A percentile compares a stretch with the other conserved stretches of the same genome.
phyloP scores from a whole-genome alignment of 768 basidiomycete genomes.

The Podaxis sp. region DNA sequence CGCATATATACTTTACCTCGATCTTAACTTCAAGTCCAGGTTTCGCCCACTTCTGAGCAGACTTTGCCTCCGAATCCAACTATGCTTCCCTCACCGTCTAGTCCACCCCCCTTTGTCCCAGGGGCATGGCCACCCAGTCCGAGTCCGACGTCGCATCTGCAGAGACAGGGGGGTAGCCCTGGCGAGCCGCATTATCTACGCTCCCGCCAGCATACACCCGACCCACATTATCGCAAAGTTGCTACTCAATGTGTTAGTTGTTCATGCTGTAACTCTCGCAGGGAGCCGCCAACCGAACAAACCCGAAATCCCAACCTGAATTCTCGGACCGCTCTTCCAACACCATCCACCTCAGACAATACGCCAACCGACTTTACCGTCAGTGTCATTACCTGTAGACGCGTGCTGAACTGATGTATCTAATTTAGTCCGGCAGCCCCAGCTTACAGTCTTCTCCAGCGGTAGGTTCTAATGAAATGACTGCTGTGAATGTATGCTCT shows the following conservation, averaged over 20 bases:
- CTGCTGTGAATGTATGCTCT: neutral
- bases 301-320: too few relatives aligned
- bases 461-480: neutral
- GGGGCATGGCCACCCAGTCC: slow-evolving; percentile 42
- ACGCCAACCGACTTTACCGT: slow-evolving; percentile 2
- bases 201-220: neutral
- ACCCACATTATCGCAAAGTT: neutral
- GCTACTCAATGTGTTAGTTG: neutral
- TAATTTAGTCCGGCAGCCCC: neutral
- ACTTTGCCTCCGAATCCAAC: neutral
- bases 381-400: neutral
- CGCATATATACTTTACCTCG: neutral
- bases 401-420: neutral
- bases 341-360: neutral
- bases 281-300: too few relatives aligned
- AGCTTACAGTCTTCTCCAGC: slow-evolving; percentile 10
- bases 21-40: neutral
- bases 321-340: neutral
- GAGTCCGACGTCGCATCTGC: slow-evolving; percentile 1
- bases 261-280: neutral
- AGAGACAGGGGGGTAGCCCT: neutral
- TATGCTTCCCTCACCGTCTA: slow-evolving; percentile 14
- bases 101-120: slow-evolving; percentile 34
- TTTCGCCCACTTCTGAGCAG: neutral
- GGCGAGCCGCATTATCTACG: slow-evolving; percentile 1